Evolutionary conservation across 129 eudicot species (phyloP), one percentile per base, ranked within the genome.

Genomic region (Centella asiatica): DNA sequence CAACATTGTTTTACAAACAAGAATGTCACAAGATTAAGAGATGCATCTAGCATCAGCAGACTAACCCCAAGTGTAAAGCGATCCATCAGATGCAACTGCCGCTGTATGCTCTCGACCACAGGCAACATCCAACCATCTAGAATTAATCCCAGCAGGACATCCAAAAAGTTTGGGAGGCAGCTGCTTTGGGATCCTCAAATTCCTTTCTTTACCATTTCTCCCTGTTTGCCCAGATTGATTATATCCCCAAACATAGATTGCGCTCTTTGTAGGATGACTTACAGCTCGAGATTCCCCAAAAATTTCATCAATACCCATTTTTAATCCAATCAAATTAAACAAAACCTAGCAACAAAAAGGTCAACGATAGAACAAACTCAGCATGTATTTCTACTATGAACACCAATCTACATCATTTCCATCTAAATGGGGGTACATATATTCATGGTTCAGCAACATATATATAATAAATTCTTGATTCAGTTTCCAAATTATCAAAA

Each of bases 81-180:
- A 92, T 14, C 99, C 99, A 64, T 92, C 96, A 57, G 99, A 92
- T 40, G 99, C 88, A 6, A 87, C 96, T 0, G 92, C 88, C 17
- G 97, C 94, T 9, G 97, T 86, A 70, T 90, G 97, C 48, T 90
- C 95, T 33, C 95, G 85, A 55, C 97, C 97, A 78, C 97, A 92
- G 29, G 95, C 86, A 60, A 92, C 69, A 60, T 92, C 99, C 74
- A 80, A 65, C 99, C 96, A 92, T 36, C 95, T 81, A 15, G 90
- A 76, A 72, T 83, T 84, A 34, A 77, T 80, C 36, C 90, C 94
- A 7, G 78, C 85, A 7, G 94, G 94, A 40, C 95, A 87, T n/a
- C 95, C 98, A 37, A 92, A 92, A 33, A 92, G 85, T 64, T 87
- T 89, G 18, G 84, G 82, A 3, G 95, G 96, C 25, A 92, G 92